phyloP scores from a whole-genome alignment of 1,284 basidiomycete species.

The Sporisorium iseilematis-ciliati region DNA sequence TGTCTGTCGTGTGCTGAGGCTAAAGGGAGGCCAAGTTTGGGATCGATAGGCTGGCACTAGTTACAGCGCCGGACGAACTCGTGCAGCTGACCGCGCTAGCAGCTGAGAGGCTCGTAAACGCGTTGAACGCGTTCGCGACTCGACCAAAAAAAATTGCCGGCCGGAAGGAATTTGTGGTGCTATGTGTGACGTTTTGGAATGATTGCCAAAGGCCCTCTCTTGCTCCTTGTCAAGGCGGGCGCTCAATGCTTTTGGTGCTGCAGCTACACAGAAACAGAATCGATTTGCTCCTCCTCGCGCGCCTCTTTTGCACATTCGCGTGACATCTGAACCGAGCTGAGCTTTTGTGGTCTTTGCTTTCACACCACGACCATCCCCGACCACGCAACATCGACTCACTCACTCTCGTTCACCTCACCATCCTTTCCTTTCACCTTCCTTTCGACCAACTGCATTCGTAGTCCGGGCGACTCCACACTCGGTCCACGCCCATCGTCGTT shows the following conservation, averaged over 20 bases:
- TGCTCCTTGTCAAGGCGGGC: neutral
- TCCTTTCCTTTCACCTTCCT: conserved; percentile 2
- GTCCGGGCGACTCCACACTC: no score
- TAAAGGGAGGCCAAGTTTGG: no score
- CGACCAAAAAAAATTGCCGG: conserved; percentile 4
- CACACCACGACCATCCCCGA: conserved; percentile 1
- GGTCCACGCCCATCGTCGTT: neutral
- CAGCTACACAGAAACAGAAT: neutral
- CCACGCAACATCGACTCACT: neutral
- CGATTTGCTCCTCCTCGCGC: conserved; percentile 14
- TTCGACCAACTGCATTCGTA: neutral
- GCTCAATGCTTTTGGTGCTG: neutral
- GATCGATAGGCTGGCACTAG: no score
- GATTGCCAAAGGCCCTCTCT: neutral
- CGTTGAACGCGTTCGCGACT: conserved; percentile 15
- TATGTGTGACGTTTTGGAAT: conserved; percentile 16
- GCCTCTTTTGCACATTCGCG: conserved; percentile 6
- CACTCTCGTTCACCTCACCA: neutral
- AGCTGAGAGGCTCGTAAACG: conserved; percentile 4
- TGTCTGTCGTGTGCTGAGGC: neutral
- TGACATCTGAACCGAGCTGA: conserved; percentile 1
- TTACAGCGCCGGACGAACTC: neutral
- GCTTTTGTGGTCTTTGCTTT: neutral
- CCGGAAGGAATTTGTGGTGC: conserved; percentile 27
- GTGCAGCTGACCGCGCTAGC: neutral